Evolutionary conservation across 305 asterid species (phyloP).

Genomic region (Andrographis paniculata): DNA sequence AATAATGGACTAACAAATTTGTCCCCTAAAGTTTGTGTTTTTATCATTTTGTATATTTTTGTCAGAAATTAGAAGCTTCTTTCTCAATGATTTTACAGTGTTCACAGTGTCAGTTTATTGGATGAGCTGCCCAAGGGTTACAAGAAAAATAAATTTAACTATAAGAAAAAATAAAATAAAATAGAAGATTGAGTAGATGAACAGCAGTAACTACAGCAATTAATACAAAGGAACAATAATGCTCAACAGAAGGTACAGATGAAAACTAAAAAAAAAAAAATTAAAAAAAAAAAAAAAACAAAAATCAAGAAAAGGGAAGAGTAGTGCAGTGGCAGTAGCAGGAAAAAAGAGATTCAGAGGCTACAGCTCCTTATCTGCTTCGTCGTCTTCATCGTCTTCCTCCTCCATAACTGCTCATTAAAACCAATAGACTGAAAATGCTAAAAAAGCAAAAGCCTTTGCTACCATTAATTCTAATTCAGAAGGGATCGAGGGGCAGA

Average conservation of each 20-base stretch:
- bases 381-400: conserved; percentile 4
- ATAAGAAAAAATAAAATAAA: background rate
- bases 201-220: conserved; percentile 30
- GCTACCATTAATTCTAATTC: conserved; percentile 57
- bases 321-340: too few relatives aligned
- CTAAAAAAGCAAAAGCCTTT: conserved; percentile 21
- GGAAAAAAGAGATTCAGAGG: too few relatives aligned
- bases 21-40: background rate
- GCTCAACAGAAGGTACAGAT: conserved; percentile 31
- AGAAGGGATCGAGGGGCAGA: conserved; percentile 5
- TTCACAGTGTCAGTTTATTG: too few relatives aligned
- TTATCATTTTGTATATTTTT: background rate
- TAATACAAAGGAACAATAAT: conserved; percentile 28
- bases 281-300: background rate
- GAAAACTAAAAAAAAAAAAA: background rate
- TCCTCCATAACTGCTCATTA: conserved; percentile 17
- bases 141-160: background rate
- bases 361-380: background rate
- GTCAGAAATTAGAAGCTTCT: background rate
- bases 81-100: too few relatives aligned
- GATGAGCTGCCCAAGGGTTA: conserved; percentile 4
- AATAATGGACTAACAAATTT: conserved; percentile 10
- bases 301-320: background rate
- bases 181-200: conserved; percentile 24
- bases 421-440: conserved; percentile 20